Evolutionary conservation across 495 filamentous ascomycete genomes (phyloP).

Genomic region (Neurospora sp.): DNA sequence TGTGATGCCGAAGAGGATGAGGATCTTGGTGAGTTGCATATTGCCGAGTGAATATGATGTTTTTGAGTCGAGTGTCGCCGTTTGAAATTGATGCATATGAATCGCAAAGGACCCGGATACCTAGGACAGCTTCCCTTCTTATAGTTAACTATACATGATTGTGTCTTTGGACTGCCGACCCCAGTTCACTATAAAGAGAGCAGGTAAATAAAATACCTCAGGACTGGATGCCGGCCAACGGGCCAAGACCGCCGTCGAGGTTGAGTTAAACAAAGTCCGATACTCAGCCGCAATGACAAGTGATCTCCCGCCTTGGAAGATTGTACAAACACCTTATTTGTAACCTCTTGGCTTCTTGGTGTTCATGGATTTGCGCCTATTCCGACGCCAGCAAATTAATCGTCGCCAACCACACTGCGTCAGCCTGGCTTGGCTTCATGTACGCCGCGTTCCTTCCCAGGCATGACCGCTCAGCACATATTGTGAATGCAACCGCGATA

Average conservation of each 20-base stretch:
- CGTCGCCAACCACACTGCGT: background rate
- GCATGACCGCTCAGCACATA: background rate
- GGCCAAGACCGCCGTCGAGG: too few species aligned
- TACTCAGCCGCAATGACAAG: background rate
- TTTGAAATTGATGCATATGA: background rate
- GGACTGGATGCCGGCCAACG: too few species aligned
- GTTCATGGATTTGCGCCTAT: background rate
- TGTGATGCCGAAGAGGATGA: background rate
- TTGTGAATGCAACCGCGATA: background rate
- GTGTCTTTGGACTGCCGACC: background rate
- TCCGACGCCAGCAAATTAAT: background rate
- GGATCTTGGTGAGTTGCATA: background rate
- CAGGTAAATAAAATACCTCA: too few species aligned
- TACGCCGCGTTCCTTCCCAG: background rate
- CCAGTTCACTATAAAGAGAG: background rate
- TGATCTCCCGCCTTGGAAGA: background rate
- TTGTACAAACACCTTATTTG: conserved; percentile 3
- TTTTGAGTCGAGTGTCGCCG: background rate
- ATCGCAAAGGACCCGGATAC: background rate
- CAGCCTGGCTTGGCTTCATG: background rate
- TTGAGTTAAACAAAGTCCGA: conserved; percentile 2
- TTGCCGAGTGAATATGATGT: background rate
- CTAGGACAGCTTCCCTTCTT: background rate
- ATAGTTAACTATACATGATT: background rate
- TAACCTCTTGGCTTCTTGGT: conserved; percentile 4